Evolutionary conservation across 1,284 basidiomycete genomes (phyloP), one percentile per base, ranked within the genome.

Genomic region (Trametes polyzona): DNA sequence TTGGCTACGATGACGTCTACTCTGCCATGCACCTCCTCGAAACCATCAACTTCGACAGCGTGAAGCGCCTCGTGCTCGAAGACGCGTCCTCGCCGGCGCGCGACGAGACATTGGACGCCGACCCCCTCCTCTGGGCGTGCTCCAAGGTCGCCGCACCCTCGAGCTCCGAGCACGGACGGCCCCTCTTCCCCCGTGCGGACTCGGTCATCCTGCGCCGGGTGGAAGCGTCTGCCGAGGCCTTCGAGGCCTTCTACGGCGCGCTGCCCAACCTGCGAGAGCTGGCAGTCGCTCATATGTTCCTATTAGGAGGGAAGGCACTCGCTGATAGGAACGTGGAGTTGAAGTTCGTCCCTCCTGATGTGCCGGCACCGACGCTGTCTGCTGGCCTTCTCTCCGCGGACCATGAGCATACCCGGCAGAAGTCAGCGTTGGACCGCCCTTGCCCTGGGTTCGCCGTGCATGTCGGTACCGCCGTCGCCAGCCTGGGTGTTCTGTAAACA

Each of bases 1-100:
- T 67, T 2, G 65, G 60, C 3, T 67, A 61, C 57, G 62, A 65
- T 51, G 64, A 65, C 40, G 23, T 57, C 42, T 30, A 52, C 30
- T 37, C 50, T 4, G 53, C 52, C 4, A 42, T 52, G n/a, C 39
- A 51, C 3, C 11, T 65, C 23, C 55, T 67, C 30, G 46, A 46
- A 46, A 37, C 47, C 54, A 8, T 67, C n/a, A 41, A 56, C 26
- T 47, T 55, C 26, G 57, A 59, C 40, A 19, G 49, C 26, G 29
- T 63, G n/a, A 52, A 43, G 27, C 39, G 42, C 7, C 42, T 67
- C 35, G 32, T 41, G 10, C 51, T 67, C 12, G 59, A 65, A 21
- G 58, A 65, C 39, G 48, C 58, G 23, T 58, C 61, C 4, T 55
- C 50, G 8, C 60, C 62, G 2, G 52, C 14, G 12, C 51, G 37